phyloP scores from a whole-genome alignment of 306 rosid species.

The Abrus precatorius region DNA sequence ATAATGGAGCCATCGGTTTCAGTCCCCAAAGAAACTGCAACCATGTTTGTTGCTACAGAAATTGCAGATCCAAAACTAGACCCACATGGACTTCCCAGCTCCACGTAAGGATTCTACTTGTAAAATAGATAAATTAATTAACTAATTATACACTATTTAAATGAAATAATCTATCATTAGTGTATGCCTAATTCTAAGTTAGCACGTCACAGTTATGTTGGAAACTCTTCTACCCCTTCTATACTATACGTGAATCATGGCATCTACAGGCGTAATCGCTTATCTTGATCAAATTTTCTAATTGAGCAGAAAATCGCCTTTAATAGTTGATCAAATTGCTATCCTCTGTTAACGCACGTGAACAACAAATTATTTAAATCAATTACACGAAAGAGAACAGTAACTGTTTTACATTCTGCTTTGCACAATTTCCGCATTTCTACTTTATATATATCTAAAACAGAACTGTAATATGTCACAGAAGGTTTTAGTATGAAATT shows the following conservation, averaged over 20 bases:
- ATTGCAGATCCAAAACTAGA: constrained; percentile 77
- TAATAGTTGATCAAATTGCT: not conserved
- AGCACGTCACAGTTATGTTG: not conserved
- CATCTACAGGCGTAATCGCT: too few relatives aligned
- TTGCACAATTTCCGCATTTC: too few relatives aligned
- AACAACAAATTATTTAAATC: too few relatives aligned
- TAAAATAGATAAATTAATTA: not conserved
- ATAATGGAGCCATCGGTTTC: constrained; percentile 71
- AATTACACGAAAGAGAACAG: too few relatives aligned
- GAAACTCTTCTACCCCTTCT: not conserved
- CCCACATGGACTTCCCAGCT: constrained; percentile 60
- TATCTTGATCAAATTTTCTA: too few relatives aligned
- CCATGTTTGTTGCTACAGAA: constrained; percentile 76
- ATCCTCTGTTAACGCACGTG: not conserved
- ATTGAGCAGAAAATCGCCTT: not conserved
- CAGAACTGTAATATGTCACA: too few relatives aligned
- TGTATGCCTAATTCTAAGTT: too few relatives aligned
- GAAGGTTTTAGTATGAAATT: too few relatives aligned
- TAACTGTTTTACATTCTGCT: too few relatives aligned
- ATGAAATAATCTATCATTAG: not conserved
- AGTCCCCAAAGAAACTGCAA: constrained; percentile 68
- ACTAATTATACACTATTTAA: not conserved
- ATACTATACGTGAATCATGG: not conserved
- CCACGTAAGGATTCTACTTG: constrained; percentile 71
- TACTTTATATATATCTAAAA: too few relatives aligned